phyloP scores from a whole-genome alignment of 768 basidiomycete genomes.

The Candolleomyces efflorescens region DNA sequence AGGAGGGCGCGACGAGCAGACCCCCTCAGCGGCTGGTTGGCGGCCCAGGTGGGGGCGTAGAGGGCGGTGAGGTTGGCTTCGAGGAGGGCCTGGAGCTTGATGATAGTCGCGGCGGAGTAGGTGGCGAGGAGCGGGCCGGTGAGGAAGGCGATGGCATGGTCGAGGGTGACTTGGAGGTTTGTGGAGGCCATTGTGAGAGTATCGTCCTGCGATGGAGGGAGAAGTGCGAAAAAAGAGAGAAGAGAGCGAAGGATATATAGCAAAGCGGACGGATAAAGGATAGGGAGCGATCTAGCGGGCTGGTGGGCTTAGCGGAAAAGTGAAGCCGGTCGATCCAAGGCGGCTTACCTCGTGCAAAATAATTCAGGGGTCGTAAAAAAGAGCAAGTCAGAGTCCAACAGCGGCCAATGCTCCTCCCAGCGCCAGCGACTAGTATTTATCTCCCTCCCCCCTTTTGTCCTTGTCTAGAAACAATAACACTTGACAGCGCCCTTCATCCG shows the following conservation, averaged over 20 bases:
- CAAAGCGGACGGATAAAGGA: conserved; percentile 25
- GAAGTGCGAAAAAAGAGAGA: conserved; percentile 13
- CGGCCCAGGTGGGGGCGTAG: conserved; percentile 64
- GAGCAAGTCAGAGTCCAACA: not conserved
- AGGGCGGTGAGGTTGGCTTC: conserved; percentile 70
- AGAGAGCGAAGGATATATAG: not conserved
- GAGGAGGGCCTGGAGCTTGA: conserved; percentile 67
- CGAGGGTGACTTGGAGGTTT: conserved; percentile 62
- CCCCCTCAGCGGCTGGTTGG: conserved; percentile 59
- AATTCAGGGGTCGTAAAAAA: not conserved
- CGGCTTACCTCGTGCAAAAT: not conserved
- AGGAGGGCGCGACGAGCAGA: conserved; percentile 73
- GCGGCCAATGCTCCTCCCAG: not conserved
- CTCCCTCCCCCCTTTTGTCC: conserved; percentile 15
- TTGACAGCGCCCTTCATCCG: not conserved
- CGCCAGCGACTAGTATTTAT: conserved; percentile 5
- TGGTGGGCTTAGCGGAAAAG: not conserved
- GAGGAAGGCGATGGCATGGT: conserved; percentile 71
- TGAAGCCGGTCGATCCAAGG: not conserved
- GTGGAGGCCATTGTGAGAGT: conserved; percentile 40
- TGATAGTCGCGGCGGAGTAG: conserved; percentile 58
- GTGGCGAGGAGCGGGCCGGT: conserved; percentile 56
- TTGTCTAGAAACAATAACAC: conserved; percentile 17
- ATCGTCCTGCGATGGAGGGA: conserved; percentile 62
- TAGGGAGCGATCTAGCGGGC: conserved; percentile 12